Evolutionary conservation across 805 yeast genomes (phyloP).

Genomic region (Wickerhamiella occidentalis): DNA sequence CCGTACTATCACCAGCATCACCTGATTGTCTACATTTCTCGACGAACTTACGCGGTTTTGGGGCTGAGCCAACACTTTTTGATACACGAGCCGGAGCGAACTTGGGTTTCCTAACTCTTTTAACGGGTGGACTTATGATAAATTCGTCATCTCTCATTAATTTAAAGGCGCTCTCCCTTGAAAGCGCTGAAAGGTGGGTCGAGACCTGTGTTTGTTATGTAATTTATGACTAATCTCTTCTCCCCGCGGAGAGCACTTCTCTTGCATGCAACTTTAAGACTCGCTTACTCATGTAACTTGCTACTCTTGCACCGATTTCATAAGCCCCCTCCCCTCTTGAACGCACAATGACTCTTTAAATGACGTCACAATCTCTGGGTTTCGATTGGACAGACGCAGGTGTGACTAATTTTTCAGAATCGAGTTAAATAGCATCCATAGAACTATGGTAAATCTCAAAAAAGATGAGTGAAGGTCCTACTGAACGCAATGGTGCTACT

Average conservation of each 20-base stretch:
- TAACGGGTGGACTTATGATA: background rate
- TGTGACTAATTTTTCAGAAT: slow-evolving; percentile 9
- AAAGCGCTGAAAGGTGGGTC: too few relatives aligned
- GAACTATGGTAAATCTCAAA: background rate
- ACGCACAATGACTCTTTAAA: slow-evolving; percentile 9
- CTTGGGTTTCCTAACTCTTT: background rate
- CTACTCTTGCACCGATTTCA: too few relatives aligned
- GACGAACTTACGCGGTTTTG: background rate
- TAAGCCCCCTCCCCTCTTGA: background rate
- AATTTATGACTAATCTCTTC: too few relatives aligned
- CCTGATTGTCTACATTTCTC: background rate
- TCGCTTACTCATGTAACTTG: background rate
- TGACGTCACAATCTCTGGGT: slow-evolving; percentile 7
- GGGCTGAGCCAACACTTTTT: background rate
- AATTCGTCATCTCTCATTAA: background rate
- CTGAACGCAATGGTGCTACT: slow-evolving; percentile 18
- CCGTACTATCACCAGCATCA: background rate
- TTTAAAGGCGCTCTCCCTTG: too few relatives aligned
- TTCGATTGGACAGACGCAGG: slow-evolving; percentile 8
- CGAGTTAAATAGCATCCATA: slow-evolving; percentile 7
- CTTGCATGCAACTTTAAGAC: too few relatives aligned
- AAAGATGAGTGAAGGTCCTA: slow-evolving; percentile 13
- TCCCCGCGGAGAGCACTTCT: too few relatives aligned
- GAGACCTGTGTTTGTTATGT: too few relatives aligned
- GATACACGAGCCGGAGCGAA: background rate